Evolutionary conservation across 768 basidiomycete genomes (phyloP), one percentile per base, ranked within the genome.

Genomic region (Podaxis sp.): DNA sequence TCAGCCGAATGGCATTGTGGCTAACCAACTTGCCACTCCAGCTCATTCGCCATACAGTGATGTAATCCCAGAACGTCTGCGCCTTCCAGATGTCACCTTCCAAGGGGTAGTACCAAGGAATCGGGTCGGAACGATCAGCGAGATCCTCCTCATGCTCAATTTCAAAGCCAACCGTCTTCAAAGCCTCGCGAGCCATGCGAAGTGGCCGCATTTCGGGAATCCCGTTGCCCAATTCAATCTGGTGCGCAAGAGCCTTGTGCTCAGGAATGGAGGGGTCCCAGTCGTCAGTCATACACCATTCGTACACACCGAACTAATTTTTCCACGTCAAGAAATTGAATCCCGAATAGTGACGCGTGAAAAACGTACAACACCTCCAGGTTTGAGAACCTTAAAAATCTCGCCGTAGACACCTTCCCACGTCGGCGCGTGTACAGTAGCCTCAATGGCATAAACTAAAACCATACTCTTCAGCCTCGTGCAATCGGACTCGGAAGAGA

Each of bases 201-300:
- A 94, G 75, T 40, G 87, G 86, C 4, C 97, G 89, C 96, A 98
- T 97, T 77, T 98, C 93, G 19, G 97, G 94, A 69, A 99, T 98
- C 60, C 97, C 97, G 71, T 96, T 94, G 22, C 97, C 96, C 61
- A 97, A 79, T 73, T 98, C 96, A 64, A 98, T 90, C 64, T 84
- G 85, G 78, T 98, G 95, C 12, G 93, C 93, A 62, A 98, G 87
- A 50, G 83, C 83, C 78, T 95, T 96, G 83, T 98, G 96, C 58
- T 83, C 76, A 17, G 94, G 91, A 71, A 82, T 90, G 51, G 90
- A 83, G 41, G 91, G 84, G 75, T 98, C 91, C 93, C 96, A 96
- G 2, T 76, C 73, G 74, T 98, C 95, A 19, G 97, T 98, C 97
- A 99, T 98, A 76, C 88, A 89, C 96, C 96, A 99, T 74, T 98